Conservation (phyloP, 306 rosid genomes). For the Malus sylvestris region DNA sequence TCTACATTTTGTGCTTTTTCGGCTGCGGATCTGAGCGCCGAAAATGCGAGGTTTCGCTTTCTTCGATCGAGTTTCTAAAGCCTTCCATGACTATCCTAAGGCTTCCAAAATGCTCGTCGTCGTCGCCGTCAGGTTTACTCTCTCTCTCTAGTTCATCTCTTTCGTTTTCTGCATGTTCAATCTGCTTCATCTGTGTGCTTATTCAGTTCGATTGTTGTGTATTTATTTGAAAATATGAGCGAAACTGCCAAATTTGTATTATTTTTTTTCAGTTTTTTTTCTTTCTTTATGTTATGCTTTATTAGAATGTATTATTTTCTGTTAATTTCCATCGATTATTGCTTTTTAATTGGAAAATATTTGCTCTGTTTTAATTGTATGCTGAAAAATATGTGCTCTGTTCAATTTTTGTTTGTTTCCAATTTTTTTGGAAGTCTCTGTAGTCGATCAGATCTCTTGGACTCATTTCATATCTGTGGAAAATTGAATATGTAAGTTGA, state of each 20-base stretch:
- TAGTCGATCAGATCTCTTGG: not conserved
- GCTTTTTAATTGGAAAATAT: not conserved
- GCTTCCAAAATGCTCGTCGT: slow-evolving; percentile 49
- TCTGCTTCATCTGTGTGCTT: not conserved
- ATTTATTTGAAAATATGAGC: not conserved
- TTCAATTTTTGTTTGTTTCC: not conserved
- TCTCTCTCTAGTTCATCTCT: not conserved
- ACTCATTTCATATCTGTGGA: not conserved
- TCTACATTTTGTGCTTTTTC: not conserved
- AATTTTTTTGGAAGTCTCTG: not conserved
- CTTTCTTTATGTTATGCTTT: not conserved
- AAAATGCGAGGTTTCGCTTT: slow-evolving; percentile 38
- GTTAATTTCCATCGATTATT: no score
- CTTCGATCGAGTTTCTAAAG: slow-evolving; percentile 38
- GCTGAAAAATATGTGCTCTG: not conserved
- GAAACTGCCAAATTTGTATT: not conserved
- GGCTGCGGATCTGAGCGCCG: slow-evolving; percentile 18
- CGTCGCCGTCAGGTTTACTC: slow-evolving; percentile 57
- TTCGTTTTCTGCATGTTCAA: not conserved
- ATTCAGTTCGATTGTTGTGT: not conserved
- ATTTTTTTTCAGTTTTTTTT: not conserved
- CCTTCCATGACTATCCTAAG: slow-evolving; percentile 44
- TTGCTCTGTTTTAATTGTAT: not conserved
- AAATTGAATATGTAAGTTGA: no score
- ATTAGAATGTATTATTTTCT: not conserved